Base-by-base conservation (phyloP, 176 grass and related monocot species). In the Juncus effusus region DNA sequence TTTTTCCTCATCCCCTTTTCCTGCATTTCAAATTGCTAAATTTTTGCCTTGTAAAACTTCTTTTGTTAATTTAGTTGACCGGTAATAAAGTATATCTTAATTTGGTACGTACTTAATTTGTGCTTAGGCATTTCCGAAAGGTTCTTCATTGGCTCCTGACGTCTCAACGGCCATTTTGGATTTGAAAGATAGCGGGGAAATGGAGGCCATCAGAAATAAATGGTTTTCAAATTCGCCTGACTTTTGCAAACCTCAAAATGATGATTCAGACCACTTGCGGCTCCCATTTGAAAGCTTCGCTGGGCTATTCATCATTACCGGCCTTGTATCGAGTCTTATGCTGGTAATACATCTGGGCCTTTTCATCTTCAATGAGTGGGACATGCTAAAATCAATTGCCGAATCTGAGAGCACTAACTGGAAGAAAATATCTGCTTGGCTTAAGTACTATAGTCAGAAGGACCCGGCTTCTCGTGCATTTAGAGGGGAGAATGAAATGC, bases 221-320 rank as follows among this genome's bases (percentile, higher is more conserved):
- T 96, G 87, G 87, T 83, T 96, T 36, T 38, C 19, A 28, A 28
- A 28, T 28, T 4, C 60, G 49, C 14, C 80, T 67, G 39, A 49
- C 68, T 2, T 49, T 7, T 51, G 63, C 61, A 63, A 76, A 11
- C 8, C 71, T 36, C 54, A 60, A 15, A 28, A 28, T 2, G 72
- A 77, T 55, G 70, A 82, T 13, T 74, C 91, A 36, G 57, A 66
- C 45, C 82, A 77, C 39, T 28, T 28, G 19, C 19, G 19, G 19
- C 87, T 96, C 51, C 76, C 59, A 76, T 79, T 81, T 60, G 6
- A 3, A 12, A 96, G 76, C 81, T 96, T 96, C 63, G 90, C 81
- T 86, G 91, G 91, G 2, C 79, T 96, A 3, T 96, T 96, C 69
- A 84, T 95, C 52, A 38, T 95, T 78, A 90, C 90, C 13, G 83